Conservation (phyloP, 2,329 filamentous ascomycete species). For the Fulvia fulva region DNA sequence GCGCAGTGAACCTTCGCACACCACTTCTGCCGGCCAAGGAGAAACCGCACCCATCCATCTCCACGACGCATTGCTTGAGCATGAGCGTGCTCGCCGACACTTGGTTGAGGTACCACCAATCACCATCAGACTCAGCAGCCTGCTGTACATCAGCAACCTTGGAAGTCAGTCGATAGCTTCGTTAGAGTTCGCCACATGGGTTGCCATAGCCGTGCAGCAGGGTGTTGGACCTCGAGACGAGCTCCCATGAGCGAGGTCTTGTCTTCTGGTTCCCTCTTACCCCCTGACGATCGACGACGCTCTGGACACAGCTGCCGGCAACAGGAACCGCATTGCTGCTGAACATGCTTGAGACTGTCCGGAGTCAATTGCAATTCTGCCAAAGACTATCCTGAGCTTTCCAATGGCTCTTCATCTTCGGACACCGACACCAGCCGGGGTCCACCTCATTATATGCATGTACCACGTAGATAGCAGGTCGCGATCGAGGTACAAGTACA, state of each 20-base stretch:
- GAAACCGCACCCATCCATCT: no score
- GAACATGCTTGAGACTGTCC: background rate
- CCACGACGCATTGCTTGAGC: no score
- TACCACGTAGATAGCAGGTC: background rate
- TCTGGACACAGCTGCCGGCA: background rate
- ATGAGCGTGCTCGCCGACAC: background rate
- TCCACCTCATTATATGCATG: background rate
- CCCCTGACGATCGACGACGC: background rate
- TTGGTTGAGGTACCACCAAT: background rate
- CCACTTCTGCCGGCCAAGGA: no score
- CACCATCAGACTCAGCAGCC: background rate
- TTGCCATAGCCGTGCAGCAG: background rate
- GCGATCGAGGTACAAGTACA: background rate
- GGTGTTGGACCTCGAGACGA: background rate
- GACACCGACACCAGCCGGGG: background rate
- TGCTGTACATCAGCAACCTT: no score
- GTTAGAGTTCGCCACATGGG: background rate
- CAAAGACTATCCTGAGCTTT: background rate
- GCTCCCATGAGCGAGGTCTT: no score
- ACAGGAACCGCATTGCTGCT: background rate
- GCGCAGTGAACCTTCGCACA: background rate
- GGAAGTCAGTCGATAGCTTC: background rate
- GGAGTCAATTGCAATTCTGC: background rate
- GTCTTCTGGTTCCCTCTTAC: background rate
- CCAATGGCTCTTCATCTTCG: background rate